Evolutionary conservation across 176 grass and related monocot genomes (phyloP).

Genomic region (sorghum (Sorghum bicolor)): Sorghum_bicolor_NCBIv3 NC_012873.2:13908001-13908500

Average conservation of each 20-base stretch:
- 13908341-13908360: background rate
- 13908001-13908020: slow-evolving; percentile 20
- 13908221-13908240: background rate
- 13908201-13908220: slow-evolving; percentile 4
- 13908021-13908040: slow-evolving; percentile 16
- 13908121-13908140: background rate
- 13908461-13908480: background rate
- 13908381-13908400: background rate
- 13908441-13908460: background rate
- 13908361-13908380: background rate
- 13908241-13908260: slow-evolving; percentile 4
- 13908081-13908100: slow-evolving; percentile 16
- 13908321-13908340: background rate
- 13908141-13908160: background rate
- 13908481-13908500: slow-evolving; percentile 17
- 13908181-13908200: background rate
- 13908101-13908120: slow-evolving; percentile 19
- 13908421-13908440: background rate
- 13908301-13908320: background rate
- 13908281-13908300: background rate
- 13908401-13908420: background rate
- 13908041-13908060: slow-evolving; percentile 26
- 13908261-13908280: background rate
- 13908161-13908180: background rate
- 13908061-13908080: slow-evolving; percentile 29